Base-by-base conservation (phyloP, 2,329 filamentous ascomycete genomes). In the Botrytis cinerea region DNA sequence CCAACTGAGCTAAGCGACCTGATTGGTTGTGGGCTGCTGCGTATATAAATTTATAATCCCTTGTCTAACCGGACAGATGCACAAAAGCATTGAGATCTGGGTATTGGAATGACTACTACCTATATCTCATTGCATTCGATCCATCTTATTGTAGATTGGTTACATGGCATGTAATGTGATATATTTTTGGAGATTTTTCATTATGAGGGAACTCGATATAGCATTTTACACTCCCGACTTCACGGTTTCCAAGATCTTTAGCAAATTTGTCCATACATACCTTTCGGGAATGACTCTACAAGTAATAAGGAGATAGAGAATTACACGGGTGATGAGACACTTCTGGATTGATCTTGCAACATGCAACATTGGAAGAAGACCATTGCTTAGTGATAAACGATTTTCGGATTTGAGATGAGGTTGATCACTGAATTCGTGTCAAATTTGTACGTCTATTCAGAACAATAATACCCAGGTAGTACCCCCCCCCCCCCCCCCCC, bases 391-490 rank as follows among this genome's bases (percentile, higher is more conserved):
- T 7, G 14, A 54, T 54, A 12, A 54, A 28, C n/a, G 25, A 7
- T 7, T 4, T 28, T 54, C 25, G 16, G 0, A 3, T 18, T 16
- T 16, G 6, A 16, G n/a, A 16, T 28, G 5, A 16, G 5, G 3
- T 54, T 25, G 25, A 54, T 1, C 28, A 16, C 14, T 54, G 12
- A 2, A 54, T 28, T 16, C 5, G 8, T 7, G 2, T 28, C 6
- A 2, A 28, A 54, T n/a, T 1, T n/a, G 2, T 3, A 2, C 0
- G 16, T 16, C 2, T 5, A 18, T 22, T 22, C 2, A 48, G 45
- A 48, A 9, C 20, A 9, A 46, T 7, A 22, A 46, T 22, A 7
- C 16, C 40, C 12, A 43, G 12, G 40, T 14, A 43, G 32, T 32
- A 32, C 32, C 32, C 32, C 32, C 32, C 32, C 32, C n/a, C n/a